phyloP scores from a whole-genome alignment of 2,329 filamentous ascomycete species.

The Phaeosphaeria sp. region DNA sequence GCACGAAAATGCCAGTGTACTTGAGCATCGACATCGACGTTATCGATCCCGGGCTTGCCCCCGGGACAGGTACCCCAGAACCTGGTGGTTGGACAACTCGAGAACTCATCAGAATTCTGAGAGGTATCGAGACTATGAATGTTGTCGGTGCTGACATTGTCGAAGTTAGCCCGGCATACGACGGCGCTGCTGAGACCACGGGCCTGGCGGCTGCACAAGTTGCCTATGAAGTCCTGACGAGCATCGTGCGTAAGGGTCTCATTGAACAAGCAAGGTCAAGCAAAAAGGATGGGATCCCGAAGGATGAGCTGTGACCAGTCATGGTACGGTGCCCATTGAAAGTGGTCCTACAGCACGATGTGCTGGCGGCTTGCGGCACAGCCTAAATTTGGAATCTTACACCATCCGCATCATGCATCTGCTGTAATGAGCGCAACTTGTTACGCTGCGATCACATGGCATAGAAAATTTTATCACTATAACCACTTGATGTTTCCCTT shows the following conservation, averaged over 20 bases:
- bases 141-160: slow-evolving; percentile 90
- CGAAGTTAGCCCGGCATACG: slow-evolving; percentile 85
- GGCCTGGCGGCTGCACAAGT: slow-evolving; percentile 84
- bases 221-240: slow-evolving; percentile 84
- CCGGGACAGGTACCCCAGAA: slow-evolving; percentile 87
- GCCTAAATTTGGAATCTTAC: neutral
- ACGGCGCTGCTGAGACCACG: slow-evolving; percentile 79
- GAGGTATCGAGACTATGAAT: slow-evolving; percentile 82
- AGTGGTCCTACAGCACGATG: neutral
- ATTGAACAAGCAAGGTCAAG: slow-evolving; percentile 46
- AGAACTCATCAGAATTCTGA: slow-evolving; percentile 82
- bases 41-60: slow-evolving; percentile 74
- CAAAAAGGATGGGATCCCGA: slow-evolving; percentile 17
- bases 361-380: neutral
- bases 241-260: slow-evolving; percentile 67
- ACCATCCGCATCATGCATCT: neutral
- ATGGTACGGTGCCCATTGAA: neutral
- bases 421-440: neutral
- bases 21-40: slow-evolving; percentile 83
- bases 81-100: slow-evolving; percentile 90
- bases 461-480: neutral
- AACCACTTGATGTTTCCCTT: too few species aligned
- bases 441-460: neutral
- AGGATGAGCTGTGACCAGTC: slow-evolving; percentile 34
- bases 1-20: slow-evolving; percentile 79